Conservation (phyloP, 257 asterid genomes). For the Agastache rugosa region DNA sequence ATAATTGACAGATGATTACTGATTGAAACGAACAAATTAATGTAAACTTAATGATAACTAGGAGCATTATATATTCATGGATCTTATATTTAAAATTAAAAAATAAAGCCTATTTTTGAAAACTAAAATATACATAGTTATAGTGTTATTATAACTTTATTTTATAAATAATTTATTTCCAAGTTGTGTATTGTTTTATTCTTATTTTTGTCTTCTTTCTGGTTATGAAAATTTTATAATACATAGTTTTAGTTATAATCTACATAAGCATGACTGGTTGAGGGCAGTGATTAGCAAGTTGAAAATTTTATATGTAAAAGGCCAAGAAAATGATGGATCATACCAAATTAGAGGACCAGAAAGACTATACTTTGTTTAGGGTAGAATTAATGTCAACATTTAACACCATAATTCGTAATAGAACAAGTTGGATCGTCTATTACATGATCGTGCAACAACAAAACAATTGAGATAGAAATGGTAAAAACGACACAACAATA, state of each 20-base stretch:
- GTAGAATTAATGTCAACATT: neutral
- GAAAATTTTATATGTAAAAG: neutral
- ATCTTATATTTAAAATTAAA: neutral
- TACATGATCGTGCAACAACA: neutral
- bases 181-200: neutral
- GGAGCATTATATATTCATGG: neutral
- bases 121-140: neutral
- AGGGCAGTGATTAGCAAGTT: neutral
- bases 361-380: neutral
- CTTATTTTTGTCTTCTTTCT: neutral
- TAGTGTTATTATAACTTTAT: neutral
- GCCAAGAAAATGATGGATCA: neutral
- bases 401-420: too few relatives aligned
- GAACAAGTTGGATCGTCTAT: too few relatives aligned
- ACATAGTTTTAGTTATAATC: neutral
- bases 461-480: neutral
- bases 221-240: neutral
- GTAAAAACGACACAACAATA: neutral
- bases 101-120: neutral
- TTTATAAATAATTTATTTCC: neutral
- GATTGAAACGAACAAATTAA: neutral
- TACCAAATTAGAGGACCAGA: neutral
- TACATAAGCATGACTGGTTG: neutral
- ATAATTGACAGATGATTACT: neutral
- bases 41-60: neutral